Percentiles rank a stretch among this genome's conserved stretches.
phyloP scores from a whole-genome alignment of 129 eudicot species.

The Gnaphalium uliginosum region DNA sequence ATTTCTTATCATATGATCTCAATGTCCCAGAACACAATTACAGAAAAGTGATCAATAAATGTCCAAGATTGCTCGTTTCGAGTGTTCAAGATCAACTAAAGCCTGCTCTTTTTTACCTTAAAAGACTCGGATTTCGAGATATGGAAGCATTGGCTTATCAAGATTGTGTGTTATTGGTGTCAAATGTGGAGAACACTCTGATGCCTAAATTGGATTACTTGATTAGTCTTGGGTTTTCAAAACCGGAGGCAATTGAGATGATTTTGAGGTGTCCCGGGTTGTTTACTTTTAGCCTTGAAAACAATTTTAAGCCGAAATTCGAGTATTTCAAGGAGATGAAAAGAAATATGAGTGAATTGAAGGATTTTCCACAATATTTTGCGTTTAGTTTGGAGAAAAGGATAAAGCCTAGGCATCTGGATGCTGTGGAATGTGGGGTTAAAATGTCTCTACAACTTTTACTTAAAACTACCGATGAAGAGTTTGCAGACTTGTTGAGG shows the following conservation, averaged over 20 bases:
- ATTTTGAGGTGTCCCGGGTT: slow-evolving; percentile 81
- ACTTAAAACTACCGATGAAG: slow-evolving; percentile 83
- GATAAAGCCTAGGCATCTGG: slow-evolving; percentile 74
- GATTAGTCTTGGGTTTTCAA: slow-evolving; percentile 64
- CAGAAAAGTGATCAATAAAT: slow-evolving; percentile 73
- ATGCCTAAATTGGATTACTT: slow-evolving; percentile 77
- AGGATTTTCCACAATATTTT: slow-evolving; percentile 84
- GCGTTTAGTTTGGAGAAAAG: slow-evolving; percentile 95
- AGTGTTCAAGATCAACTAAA: slow-evolving; percentile 74
- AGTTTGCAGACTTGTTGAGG: slow-evolving; percentile 54
- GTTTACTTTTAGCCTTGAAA: slow-evolving; percentile 87
- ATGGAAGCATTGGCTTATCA: slow-evolving; percentile 64
- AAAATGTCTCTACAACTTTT: slow-evolving; percentile 55
- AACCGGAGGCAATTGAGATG: slow-evolving; percentile 72
- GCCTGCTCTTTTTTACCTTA: slow-evolving; percentile 76
- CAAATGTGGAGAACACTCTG: slow-evolving; percentile 76
- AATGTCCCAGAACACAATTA: slow-evolving; percentile 57
- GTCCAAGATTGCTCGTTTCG: slow-evolving; percentile 77
- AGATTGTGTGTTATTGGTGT: slow-evolving; percentile 76
- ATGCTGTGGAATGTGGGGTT: slow-evolving; percentile 55
- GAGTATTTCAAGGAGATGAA: slow-evolving; percentile 68
- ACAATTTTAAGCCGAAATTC: slow-evolving; percentile 77
- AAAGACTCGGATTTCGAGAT: slow-evolving; percentile 72
- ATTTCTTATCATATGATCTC: slow-evolving; percentile 61
- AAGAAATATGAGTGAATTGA: slow-evolving; percentile 64